A percentile compares a stretch with the other conserved stretches of the same genome.
Conservation (phyloP, 192 early-diverging fungal species). For the Piromyces sp. region DNA sequence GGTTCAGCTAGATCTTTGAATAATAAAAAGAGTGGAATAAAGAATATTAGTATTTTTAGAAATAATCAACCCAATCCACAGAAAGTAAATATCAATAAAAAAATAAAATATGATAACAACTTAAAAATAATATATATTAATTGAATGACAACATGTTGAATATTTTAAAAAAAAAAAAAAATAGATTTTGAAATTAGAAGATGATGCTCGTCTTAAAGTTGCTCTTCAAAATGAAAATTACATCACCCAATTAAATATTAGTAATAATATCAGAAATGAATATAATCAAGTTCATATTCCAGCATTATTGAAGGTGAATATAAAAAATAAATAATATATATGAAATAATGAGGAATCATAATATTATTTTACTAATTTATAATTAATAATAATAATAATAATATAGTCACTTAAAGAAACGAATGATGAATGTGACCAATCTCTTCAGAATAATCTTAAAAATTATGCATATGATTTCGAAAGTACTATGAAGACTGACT, state of each 20-base stretch:
- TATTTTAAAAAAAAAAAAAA: not conserved
- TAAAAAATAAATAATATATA: too few species aligned
- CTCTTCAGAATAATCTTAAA: slow-evolving; percentile 57
- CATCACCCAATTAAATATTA: slow-evolving; percentile 53
- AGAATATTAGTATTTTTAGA: slow-evolving; percentile 26
- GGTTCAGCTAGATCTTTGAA: not conserved
- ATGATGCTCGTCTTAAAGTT: slow-evolving; percentile 73
- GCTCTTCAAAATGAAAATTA: slow-evolving; percentile 66
- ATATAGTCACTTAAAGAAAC: slow-evolving; percentile 55
- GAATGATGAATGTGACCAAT: slow-evolving; percentile 67
- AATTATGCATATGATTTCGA: slow-evolving; percentile 71
- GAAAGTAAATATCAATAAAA: slow-evolving; percentile 23
- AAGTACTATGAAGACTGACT: slow-evolving; percentile 52
- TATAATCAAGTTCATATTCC: slow-evolving; percentile 70
- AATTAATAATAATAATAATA: slow-evolving; percentile 1
- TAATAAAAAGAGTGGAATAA: slow-evolving; percentile 25
- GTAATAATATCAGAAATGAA: slow-evolving; percentile 54
- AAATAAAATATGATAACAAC: too few species aligned
- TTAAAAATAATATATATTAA: too few species aligned
- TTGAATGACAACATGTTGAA: too few species aligned
- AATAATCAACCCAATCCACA: slow-evolving; percentile 21
- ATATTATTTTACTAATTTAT: too few species aligned
- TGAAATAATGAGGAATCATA: too few species aligned
- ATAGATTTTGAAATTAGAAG: slow-evolving; percentile 58
- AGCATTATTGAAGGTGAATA: slow-evolving; percentile 58